These are phyloP conservation scores for Phylloporus sp. DNA, from an alignment of 768 basidiomycete genomes.

Conservation along the genomic window DNA sequence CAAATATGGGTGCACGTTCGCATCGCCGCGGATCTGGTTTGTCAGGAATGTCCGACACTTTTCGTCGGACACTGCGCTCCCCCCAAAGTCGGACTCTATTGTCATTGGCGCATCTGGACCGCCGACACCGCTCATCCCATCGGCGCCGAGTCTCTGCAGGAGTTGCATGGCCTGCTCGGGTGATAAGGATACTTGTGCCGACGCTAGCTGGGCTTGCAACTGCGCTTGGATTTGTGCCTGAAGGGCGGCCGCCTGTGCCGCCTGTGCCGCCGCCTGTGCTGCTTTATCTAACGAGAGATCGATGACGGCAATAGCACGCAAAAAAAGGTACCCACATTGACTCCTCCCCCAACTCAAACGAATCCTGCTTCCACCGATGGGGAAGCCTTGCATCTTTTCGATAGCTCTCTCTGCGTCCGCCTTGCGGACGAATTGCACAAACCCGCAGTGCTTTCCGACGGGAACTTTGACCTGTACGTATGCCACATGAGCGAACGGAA, in stretches of 20 bases:
- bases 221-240: constrained; percentile 43
- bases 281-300: constrained; percentile 62
- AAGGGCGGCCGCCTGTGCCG: constrained; percentile 69
- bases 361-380: constrained; percentile 87
- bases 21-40: constrained; percentile 19
- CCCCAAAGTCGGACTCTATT: constrained; percentile 10
- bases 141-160: constrained; percentile 49
- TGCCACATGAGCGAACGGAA: constrained; percentile 1
- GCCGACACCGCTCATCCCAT: constrained; percentile 32
- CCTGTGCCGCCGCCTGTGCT: constrained; percentile 84
- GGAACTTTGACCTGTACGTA: constrained; percentile 83
- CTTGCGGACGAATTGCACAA: constrained; percentile 92
- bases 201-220: constrained; percentile 29
- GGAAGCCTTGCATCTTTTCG: constrained; percentile 96
- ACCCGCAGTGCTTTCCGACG: constrained; percentile 91
- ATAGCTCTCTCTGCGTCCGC: constrained; percentile 89
- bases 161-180: constrained; percentile 62
- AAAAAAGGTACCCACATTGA: constrained; percentile 53
- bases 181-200: constrained; percentile 35
- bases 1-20: constrained; percentile 13
- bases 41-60: constrained; percentile 18
- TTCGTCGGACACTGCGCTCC: constrained; percentile 21
- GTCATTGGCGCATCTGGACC: constrained; percentile 8
- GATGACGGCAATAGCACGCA: not conserved
- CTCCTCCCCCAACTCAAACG: constrained; percentile 91